Base-by-base conservation (phyloP, 371 early-diverging fungal genomes). In the Actinomortierella wolfii region DNA sequence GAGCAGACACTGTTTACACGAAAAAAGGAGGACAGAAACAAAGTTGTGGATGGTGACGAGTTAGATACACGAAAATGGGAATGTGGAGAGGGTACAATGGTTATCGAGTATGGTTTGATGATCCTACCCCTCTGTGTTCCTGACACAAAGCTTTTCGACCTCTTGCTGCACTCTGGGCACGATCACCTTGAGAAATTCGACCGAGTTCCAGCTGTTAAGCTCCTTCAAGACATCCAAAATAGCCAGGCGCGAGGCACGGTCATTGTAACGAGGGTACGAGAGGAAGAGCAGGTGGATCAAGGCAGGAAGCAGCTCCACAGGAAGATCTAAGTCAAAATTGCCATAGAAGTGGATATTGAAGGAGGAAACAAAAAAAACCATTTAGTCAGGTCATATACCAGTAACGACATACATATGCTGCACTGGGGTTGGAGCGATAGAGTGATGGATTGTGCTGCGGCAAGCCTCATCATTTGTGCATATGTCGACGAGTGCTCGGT, bases 251-350 rank as follows among this genome's bases (percentile, higher is more conserved):
- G 87, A 88, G 29, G 78, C 67, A 55, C 85, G 81, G 61, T 88
- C 89, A 47, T 76, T 81, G 61, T 88, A 88, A 47, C 89, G 87
- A 24, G 87, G 69, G 67, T 86, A 83, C 44, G 87, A 83, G 47
- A 86, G 66, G 54, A 84, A 77, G 25, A 86, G 55, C 50, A 86
- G 63, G 48, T 81, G 82, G 46, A 88, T 68, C 44, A 88, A 57
- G 13, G 79, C 65, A 48, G 83, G 83, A 55, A 88, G 71, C 29
- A 74, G 59, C 69, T 86, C 83, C 11, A 79, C 77, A 24, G 86
- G 83, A 50, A 86, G 62, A 76, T 84, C 89, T 88, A 68, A 21
- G 7, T 6, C 34, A 34, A 34, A 34, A 6, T 34, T 34, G 34
- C 4, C 11, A 34, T 11, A 11, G 34, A 34, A 11, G 34, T 34